Base-by-base conservation (phyloP, 1,284 basidiomycete species). In the Earliella scabrosa region DNA sequence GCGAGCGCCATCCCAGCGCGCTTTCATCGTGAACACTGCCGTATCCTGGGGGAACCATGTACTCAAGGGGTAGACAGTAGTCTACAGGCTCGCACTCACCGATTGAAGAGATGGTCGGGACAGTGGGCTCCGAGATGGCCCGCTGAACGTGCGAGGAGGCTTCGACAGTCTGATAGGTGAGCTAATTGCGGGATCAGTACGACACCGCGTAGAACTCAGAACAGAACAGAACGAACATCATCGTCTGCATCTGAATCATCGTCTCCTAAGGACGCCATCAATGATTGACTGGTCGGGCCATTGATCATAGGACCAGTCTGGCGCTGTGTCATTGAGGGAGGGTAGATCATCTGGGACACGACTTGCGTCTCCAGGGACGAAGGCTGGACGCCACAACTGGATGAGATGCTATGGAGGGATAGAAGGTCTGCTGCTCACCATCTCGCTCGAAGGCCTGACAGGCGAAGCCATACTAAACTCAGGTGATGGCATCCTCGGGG, bases 91-190 rank as follows among this genome's bases (percentile, higher is more conserved):
- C 5, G 16, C 5, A 24, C 54, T 32, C 13, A 59, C 63, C 63
- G 21, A 62, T 50, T 1, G 58, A 60, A 26, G 60, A 62, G 1
- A 43, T 53, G 1, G 60, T 58, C 4, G 53, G 56, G 0, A 62
- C 41, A 2, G 63, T 59, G 4, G 63, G 63, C 41, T 64, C 63
- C 0, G 63, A 64, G 3, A 62, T 50, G 3, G 63, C 60, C 1
- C 63, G 55, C 20, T 57, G 57, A 1, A 62, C 58, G n/a, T 62
- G 63, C 11, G 58, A 58, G 3, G 60, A 59, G 0, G 63, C 57
- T 31, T 60, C 61, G 18, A 63, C 52, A 16, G 58, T 60, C 38
- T 63, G 58, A 35, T 58, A 63, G 4, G 58, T 54, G n/a, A n/a
- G n/a, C 58, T 63, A 35, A 2, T 6, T 13, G 0, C 39, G 1